These are phyloP conservation scores for Mortierella sp. DNA, from an alignment of 371 early-diverging fungal genomes.

Conservation along the genomic window DNA sequence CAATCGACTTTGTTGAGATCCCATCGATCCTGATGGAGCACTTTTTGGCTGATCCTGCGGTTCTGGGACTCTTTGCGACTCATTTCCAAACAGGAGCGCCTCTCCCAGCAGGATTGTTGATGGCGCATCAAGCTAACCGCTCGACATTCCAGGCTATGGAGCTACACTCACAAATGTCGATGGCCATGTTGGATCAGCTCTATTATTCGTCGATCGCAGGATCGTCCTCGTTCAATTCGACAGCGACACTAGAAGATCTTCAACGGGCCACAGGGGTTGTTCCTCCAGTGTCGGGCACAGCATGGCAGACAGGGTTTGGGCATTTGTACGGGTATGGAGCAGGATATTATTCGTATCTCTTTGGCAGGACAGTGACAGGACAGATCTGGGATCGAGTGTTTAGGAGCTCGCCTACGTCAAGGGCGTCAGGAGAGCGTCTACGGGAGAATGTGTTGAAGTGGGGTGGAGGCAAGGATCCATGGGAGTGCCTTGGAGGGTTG, in stretches of 20 bases:
- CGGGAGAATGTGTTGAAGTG: constrained; percentile 81
- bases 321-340: constrained; percentile 94
- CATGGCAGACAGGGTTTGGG: constrained; percentile 93
- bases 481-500: constrained; percentile 78
- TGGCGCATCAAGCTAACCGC: constrained; percentile 62
- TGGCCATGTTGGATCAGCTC: constrained; percentile 89
- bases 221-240: constrained; percentile 59
- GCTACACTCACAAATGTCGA: constrained; percentile 86
- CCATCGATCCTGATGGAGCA: constrained; percentile 96
- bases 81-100: constrained; percentile 72
- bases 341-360: constrained; percentile 93
- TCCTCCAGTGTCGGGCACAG: constrained; percentile 73
- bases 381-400: constrained; percentile 82
- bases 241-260: constrained; percentile 60
- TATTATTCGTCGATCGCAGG: constrained; percentile 65
- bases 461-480: constrained; percentile 96
- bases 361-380: constrained; percentile 85
- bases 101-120: constrained; percentile 58
- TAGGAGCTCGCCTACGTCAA: constrained; percentile 61
- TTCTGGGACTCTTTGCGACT: constrained; percentile 74
- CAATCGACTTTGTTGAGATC: constrained; percentile 96
- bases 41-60: constrained; percentile 81
- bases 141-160: constrained; percentile 77
- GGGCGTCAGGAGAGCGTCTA: constrained; percentile 70
- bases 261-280: constrained; percentile 70